Evolutionary conservation across 345 rosid genomes (phyloP).

Genomic region (Sapria himalayana): DNA sequence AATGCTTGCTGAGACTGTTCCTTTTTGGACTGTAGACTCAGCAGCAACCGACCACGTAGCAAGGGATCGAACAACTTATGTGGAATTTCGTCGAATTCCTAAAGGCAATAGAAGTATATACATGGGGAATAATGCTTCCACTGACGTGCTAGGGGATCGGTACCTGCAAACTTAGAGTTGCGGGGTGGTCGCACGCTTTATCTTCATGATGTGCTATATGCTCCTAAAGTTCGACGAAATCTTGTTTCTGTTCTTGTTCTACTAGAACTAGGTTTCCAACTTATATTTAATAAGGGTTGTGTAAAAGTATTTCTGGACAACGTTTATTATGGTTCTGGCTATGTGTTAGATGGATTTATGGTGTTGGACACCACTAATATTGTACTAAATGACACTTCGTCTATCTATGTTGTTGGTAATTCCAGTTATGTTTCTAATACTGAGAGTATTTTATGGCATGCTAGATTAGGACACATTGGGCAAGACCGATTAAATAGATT

Average conservation of each 20-base stretch:
- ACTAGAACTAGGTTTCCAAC: too few species aligned
- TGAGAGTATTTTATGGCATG: background rate
- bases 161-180: background rate
- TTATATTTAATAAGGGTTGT: too few species aligned
- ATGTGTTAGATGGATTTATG: too few species aligned
- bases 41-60: background rate
- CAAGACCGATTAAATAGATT: background rate
- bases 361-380: too few species aligned
- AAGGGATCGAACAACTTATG: background rate
- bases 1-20: background rate
- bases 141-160: background rate
- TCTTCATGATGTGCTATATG: constrained; percentile 6
- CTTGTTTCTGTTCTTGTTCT: background rate
- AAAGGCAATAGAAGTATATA: too few species aligned
- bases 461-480: background rate
- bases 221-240: background rate
- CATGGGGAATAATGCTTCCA: too few species aligned
- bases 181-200: background rate
- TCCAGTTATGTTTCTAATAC: too few species aligned
- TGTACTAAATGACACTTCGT: background rate
- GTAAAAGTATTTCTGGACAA: background rate
- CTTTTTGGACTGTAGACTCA: background rate
- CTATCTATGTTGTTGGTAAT: background rate
- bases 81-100: too few species aligned
- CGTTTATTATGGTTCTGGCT: background rate